Conservation (phyloP, 805 yeast genomes). For the Ogataea parapolymorpha region DNA sequence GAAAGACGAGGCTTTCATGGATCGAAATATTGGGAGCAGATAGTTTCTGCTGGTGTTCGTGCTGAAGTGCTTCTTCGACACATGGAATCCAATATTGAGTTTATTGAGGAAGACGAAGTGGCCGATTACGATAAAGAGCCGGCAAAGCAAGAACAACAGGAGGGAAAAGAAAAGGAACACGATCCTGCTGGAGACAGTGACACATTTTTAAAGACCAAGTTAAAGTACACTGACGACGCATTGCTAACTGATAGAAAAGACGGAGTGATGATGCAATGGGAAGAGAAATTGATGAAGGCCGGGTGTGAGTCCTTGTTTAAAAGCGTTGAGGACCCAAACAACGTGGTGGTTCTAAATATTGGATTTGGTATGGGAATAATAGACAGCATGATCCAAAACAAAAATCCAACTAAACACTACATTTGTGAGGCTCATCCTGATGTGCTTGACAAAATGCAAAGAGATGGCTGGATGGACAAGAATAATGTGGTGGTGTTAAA, state of each 20-base stretch:
- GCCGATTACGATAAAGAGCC: conserved; percentile 6
- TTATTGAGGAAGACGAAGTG: conserved; percentile 42
- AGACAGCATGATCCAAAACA: conserved; percentile 67
- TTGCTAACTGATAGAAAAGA: conserved; percentile 73
- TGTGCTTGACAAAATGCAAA: conserved; percentile 62
- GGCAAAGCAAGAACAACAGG: conserved; percentile 14
- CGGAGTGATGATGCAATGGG: conserved; percentile 99
- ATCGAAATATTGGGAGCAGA: conserved; percentile 39
- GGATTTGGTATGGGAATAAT: conserved; percentile 98
- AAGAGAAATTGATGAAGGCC: conserved; percentile 70
- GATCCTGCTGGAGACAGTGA: conserved; percentile 65
- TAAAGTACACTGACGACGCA: conserved; percentile 66
- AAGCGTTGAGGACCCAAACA: conserved; percentile 35
- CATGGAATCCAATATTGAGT: conserved; percentile 62
- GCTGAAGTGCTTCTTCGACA: conserved; percentile 81
- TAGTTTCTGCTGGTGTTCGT: conserved; percentile 85
- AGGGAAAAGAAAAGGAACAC: conserved; percentile 21
- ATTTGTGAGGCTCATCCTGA: conserved; percentile 96
- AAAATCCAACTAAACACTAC: conserved; percentile 66
- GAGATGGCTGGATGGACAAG: conserved; percentile 81
- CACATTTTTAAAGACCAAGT: conserved; percentile 60
- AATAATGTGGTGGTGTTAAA: conserved; percentile 68
- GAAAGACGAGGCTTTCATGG: conserved; percentile 45
- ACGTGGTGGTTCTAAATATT: conserved; percentile 64
- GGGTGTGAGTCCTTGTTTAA: conserved; percentile 75